These are phyloP conservation scores for Sclerotiophoma versabilis DNA, from an alignment of 2,329 filamentous ascomycete species.

Conservation along the genomic window DNA sequence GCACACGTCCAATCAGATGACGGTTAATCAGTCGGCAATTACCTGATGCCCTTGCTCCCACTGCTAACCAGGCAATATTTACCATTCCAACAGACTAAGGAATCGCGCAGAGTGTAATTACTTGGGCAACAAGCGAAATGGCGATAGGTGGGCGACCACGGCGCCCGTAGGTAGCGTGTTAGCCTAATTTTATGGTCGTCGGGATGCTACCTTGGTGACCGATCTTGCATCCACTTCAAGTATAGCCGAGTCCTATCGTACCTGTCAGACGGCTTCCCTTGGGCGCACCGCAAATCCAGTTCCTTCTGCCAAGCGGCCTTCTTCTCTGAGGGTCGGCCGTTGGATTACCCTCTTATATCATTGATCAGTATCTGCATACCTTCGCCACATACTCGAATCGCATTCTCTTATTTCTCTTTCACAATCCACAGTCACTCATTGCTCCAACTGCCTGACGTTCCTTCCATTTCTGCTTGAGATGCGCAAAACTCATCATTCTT, in stretches of 20 bases:
- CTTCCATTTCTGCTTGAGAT: slow-evolving; percentile 44
- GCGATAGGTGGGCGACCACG: slow-evolving; percentile 26
- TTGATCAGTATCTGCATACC: slow-evolving; percentile 34
- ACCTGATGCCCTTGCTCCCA: slow-evolving; percentile 46
- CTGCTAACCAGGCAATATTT: slow-evolving; percentile 48
- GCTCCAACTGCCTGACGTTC: slow-evolving; percentile 54
- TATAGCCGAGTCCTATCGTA: slow-evolving; percentile 41
- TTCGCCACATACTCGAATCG: slow-evolving; percentile 32
- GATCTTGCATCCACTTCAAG: slow-evolving; percentile 33
- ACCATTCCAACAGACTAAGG: slow-evolving; percentile 39
- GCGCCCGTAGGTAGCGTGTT: slow-evolving; percentile 40
- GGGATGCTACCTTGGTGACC: slow-evolving; percentile 42
- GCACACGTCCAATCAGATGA: slow-evolving; percentile 49
- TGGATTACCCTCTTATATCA: slow-evolving; percentile 42
- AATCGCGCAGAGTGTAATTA: slow-evolving; percentile 41
- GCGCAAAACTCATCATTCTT: slow-evolving; percentile 48
- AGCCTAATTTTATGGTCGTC: slow-evolving; percentile 42
- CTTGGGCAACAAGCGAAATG: slow-evolving; percentile 41
- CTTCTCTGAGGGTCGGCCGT: slow-evolving; percentile 31
- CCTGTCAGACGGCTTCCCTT: slow-evolving; percentile 33
- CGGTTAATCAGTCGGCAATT: slow-evolving; percentile 39
- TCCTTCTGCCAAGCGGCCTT: slow-evolving; percentile 33
- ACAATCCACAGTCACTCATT: slow-evolving; percentile 54
- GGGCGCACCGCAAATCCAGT: slow-evolving; percentile 33
- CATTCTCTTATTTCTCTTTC: slow-evolving; percentile 28